Conservation (phyloP, 257 asterid species). For the Solanum habrochaites region DNA sequence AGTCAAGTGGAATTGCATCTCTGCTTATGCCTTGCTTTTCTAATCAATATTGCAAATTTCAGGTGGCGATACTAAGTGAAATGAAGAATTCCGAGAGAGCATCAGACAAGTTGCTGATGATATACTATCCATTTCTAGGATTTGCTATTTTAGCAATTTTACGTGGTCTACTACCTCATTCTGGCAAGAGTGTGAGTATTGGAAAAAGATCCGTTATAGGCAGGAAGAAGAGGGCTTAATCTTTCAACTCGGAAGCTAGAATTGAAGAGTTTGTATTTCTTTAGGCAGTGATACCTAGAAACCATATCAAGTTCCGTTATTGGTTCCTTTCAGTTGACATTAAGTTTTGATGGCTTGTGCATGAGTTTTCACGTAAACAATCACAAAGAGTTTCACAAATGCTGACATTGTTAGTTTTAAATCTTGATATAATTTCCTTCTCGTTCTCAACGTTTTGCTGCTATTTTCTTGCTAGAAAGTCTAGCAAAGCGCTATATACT, state of each 20-base stretch:
- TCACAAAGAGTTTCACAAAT: neutral
- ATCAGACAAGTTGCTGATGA: slow-evolving; percentile 42
- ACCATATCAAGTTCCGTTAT: neutral
- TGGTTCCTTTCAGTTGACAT: neutral
- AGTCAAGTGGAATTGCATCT: neutral
- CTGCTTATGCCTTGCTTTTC: neutral
- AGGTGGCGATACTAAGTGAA: slow-evolving; percentile 65
- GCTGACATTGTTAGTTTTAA: neutral
- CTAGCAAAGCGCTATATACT: too few relatives aligned
- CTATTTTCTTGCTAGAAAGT: too few relatives aligned
- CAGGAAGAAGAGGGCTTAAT: slow-evolving; percentile 57
- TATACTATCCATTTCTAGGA: slow-evolving; percentile 64
- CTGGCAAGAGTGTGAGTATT: slow-evolving; percentile 28
- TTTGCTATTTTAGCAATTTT: slow-evolving; percentile 45
- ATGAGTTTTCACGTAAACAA: neutral
- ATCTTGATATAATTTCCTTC: neutral
- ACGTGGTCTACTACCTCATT: slow-evolving; percentile 45
- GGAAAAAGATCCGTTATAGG: slow-evolving; percentile 28
- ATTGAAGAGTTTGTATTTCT: neutral
- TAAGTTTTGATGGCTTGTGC: neutral
- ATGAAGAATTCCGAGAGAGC: slow-evolving; percentile 47
- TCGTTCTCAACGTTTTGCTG: too few relatives aligned
- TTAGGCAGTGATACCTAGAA: neutral
- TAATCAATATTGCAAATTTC: slow-evolving; percentile 6
- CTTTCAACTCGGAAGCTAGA: neutral